These are phyloP conservation scores for Babesia bovis DNA, from an alignment of 169 alveolate species.

Conservation along the genomic window DNA sequence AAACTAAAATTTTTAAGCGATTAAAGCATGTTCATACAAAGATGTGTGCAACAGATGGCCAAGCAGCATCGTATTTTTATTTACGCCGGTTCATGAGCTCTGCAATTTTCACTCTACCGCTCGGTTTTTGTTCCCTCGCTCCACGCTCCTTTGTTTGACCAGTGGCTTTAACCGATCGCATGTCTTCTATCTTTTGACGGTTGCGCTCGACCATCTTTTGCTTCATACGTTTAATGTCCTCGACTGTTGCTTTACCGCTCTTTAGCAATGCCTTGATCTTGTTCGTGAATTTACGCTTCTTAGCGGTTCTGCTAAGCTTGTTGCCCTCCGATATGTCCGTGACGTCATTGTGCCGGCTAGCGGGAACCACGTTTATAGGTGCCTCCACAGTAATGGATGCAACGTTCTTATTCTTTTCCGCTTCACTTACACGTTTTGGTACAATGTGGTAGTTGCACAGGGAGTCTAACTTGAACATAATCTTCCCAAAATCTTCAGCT, in stretches of 20 bases:
- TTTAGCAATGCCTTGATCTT: conserved; percentile 57
- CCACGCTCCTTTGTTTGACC: conserved; percentile 44
- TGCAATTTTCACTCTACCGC: conserved; percentile 48
- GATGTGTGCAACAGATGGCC: not conserved
- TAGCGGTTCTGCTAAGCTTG: conserved; percentile 45
- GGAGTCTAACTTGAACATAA: conserved; percentile 73
- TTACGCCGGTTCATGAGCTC: conserved; percentile 28
- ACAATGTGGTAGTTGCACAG: conserved; percentile 72
- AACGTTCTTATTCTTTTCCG: conserved; percentile 27
- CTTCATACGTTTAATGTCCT: conserved; percentile 42
- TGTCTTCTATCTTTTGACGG: conserved; percentile 40
- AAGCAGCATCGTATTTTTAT: not conserved
- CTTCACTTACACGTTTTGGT: conserved; percentile 66
- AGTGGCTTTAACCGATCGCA: conserved; percentile 31
- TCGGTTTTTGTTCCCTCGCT: conserved; percentile 20
- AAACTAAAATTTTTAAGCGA: not conserved
- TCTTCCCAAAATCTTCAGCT: conserved; percentile 71
- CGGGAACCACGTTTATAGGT: conserved; percentile 56
- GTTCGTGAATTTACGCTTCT: conserved; percentile 58
- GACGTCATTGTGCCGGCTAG: conserved; percentile 26
- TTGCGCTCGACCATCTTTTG: conserved; percentile 28
- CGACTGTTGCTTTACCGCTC: conserved; percentile 57
- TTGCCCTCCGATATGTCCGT: conserved; percentile 15
- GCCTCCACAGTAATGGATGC: conserved; percentile 56
- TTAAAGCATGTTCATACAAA: not conserved